A percentile compares a stretch with the other conserved stretches of the same genome.
Evolutionary conservation across 2,329 filamentous ascomycete genomes (phyloP).

Genomic region (Colletotrichum sp.): DNA sequence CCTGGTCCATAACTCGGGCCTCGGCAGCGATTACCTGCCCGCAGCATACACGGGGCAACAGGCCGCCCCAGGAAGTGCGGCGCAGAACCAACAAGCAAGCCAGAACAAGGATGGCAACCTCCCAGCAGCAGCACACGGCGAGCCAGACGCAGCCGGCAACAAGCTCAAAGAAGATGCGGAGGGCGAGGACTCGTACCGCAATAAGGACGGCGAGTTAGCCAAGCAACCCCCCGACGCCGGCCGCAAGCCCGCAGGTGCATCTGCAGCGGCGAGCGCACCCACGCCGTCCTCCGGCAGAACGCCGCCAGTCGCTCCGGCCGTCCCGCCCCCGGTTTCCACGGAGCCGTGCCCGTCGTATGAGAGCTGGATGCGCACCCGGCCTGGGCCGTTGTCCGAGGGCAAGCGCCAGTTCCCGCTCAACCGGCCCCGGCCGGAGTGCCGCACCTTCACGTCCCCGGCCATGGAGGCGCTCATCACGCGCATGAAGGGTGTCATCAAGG

Average conservation of each 20-base stretch:
- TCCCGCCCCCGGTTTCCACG: background rate
- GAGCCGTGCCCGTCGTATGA: conserved; percentile 3
- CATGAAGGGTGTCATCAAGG: conserved; percentile 44
- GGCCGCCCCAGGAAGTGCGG: background rate
- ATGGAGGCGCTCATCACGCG: conserved; percentile 74
- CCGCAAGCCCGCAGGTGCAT: background rate
- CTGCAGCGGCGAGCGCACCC: background rate
- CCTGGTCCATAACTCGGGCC: background rate
- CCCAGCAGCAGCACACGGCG: background rate
- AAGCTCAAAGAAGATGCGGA: conserved; percentile 8
- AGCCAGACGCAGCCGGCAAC: background rate
- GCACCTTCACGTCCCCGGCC: conserved; percentile 78
- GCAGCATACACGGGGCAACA: background rate
- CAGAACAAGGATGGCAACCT: background rate
- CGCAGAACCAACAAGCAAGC: background rate
- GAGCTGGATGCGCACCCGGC: conserved; percentile 12
- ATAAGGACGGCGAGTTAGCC: conserved; percentile 11
- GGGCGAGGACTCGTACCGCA: conserved; percentile 14
- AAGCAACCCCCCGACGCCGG: background rate
- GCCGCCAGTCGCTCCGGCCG: background rate
- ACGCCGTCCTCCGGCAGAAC: background rate
- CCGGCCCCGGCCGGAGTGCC: conserved; percentile 76
- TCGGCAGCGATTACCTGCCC: background rate
- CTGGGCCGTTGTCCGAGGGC: conserved; percentile 61
- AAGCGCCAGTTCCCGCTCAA: conserved; percentile 79